phyloP scores from a whole-genome alignment of 2,329 filamentous ascomycete genomes.

The Beauveria varroae region DNA sequence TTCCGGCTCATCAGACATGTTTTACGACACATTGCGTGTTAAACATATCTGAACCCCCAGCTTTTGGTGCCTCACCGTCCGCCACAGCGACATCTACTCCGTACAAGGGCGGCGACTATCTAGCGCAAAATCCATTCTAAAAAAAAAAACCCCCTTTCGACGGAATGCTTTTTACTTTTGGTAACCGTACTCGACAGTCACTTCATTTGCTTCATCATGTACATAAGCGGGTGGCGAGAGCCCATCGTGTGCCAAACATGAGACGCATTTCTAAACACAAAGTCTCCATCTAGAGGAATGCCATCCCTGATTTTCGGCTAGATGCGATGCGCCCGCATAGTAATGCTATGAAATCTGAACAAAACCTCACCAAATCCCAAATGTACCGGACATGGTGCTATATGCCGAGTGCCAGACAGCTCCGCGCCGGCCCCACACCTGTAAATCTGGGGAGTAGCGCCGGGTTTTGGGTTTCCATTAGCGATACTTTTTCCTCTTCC shows the following conservation, averaged over 20 bases:
- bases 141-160: not conserved
- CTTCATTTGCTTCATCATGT: not conserved
- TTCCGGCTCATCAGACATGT: constrained; percentile 8
- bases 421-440: constrained; percentile 4
- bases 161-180: not conserved
- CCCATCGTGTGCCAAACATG: not conserved
- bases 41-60: not conserved
- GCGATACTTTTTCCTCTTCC: not conserved
- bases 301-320: not conserved
- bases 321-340: not conserved
- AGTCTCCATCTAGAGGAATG: not conserved
- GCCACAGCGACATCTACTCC: not conserved
- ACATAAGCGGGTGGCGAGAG: not conserved
- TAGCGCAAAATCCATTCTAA: not conserved
- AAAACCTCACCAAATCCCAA: not conserved
- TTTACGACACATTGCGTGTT: not conserved
- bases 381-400: not conserved
- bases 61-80: not conserved
- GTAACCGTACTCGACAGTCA: too few relatives aligned
- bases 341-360: not conserved
- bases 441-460: constrained; percentile 7
- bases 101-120: not conserved
- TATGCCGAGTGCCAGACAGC: not conserved
- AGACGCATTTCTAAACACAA: not conserved
- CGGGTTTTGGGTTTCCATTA: not conserved